Conservation (phyloP, 2,329 filamentous ascomycete species). For the Colletotrichum musae region DNA sequence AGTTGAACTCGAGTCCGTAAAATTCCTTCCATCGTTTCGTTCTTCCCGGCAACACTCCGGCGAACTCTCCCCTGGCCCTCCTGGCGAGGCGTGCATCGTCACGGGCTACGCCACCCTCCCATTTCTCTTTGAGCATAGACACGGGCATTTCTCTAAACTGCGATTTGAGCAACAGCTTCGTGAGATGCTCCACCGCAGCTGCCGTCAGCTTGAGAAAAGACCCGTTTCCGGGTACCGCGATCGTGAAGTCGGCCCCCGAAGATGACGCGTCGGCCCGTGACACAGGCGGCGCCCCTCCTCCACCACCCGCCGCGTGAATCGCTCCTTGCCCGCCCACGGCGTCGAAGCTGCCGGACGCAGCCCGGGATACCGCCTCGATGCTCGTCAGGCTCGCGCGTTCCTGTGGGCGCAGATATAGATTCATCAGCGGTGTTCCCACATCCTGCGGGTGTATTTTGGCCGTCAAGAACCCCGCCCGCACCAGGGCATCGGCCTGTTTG, state of each 20-base stretch:
- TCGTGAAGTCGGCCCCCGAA: conserved; percentile 59
- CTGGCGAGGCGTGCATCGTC: conserved; percentile 64
- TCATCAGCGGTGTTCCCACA: conserved; percentile 49
- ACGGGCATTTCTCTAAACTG: conserved; percentile 75
- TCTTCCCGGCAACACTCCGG: conserved; percentile 70
- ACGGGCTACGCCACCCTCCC: conserved; percentile 75
- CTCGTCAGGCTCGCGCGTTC: conserved; percentile 70
- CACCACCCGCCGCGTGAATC: conserved; percentile 74
- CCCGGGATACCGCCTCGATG: conserved; percentile 73
- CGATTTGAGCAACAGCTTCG: conserved; percentile 70
- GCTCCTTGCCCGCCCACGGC: conserved; percentile 79
- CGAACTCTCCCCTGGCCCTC: conserved; percentile 68
- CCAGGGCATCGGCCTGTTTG: conserved; percentile 69
- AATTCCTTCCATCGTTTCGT: conserved; percentile 81
- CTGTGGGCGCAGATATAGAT: conserved; percentile 64
- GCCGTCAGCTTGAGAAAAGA: conserved; percentile 76
- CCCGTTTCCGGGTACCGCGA: conserved; percentile 78
- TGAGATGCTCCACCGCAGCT: conserved; percentile 73
- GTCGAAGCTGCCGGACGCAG: conserved; percentile 77
- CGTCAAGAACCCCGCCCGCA: conserved; percentile 78
- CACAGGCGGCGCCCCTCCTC: conserved; percentile 55
- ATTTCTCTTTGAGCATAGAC: conserved; percentile 74
- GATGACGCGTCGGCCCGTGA: conserved; percentile 44
- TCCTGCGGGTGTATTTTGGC: conserved; percentile 46
- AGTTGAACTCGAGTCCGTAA: conserved; percentile 78